phyloP scores from a whole-genome alignment of 352 stramenopile species.

The Phytopythium vexans region DNA sequence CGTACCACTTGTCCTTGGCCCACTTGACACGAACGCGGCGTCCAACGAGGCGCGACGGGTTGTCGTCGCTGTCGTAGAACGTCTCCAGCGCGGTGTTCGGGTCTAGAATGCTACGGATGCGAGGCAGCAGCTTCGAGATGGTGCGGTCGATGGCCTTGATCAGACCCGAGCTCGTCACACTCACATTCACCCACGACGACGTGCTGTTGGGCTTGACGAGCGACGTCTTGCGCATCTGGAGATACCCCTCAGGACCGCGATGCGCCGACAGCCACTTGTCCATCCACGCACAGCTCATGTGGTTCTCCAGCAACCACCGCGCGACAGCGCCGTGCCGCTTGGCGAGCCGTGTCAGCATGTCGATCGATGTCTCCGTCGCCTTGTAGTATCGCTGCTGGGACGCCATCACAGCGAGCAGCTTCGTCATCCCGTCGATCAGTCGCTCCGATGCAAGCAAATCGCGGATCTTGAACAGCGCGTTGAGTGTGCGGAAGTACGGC shows the following conservation, averaged over 20 bases:
- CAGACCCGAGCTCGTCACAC: constrained; percentile 44
- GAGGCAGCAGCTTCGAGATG: constrained; percentile 53
- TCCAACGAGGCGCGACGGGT: constrained; percentile 75
- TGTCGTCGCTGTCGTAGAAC: constrained; percentile 90
- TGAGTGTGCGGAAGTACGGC: constrained; percentile 85
- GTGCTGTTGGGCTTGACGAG: constrained; percentile 85
- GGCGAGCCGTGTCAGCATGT: constrained; percentile 81
- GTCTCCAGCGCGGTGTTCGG: constrained; percentile 39
- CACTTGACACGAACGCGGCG: constrained; percentile 86
- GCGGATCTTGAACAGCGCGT: constrained; percentile 72
- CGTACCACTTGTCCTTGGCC: constrained; percentile 89
- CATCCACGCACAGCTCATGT: constrained; percentile 70
- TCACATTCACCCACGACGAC: constrained; percentile 74
- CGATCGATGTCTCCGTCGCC: constrained; percentile 79
- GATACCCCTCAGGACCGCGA: constrained; percentile 53
- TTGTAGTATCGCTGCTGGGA: constrained; percentile 87
- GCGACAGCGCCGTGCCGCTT: constrained; percentile 69
- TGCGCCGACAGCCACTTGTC: constrained; percentile 79
- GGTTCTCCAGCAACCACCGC: constrained; percentile 68
- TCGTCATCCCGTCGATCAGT: constrained; percentile 64
- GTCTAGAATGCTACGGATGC: constrained; percentile 51
- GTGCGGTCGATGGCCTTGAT: constrained; percentile 64
- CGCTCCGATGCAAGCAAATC: constrained; percentile 65
- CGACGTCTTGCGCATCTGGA: constrained; percentile 75
- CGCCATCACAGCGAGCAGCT: constrained; percentile 72